These are phyloP conservation scores for Mycena indigotica DNA, from an alignment of 768 basidiomycete species.

Conservation along the genomic window DNA sequence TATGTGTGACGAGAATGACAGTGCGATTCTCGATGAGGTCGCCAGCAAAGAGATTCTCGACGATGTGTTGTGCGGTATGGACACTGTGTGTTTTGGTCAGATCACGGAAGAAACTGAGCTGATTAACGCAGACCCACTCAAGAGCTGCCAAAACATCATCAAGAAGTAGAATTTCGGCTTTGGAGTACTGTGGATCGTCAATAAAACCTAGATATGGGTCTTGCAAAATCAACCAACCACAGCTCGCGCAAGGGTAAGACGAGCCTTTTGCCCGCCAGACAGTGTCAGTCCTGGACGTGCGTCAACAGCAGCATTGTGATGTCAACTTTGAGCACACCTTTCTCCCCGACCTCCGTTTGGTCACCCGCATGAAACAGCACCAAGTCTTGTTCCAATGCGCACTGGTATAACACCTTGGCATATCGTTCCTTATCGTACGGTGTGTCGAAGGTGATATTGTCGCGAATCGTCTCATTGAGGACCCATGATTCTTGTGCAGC, in stretches of 20 bases:
- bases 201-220: not conserved
- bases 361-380: constrained; percentile 70
- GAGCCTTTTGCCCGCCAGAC: constrained; percentile 45
- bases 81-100: constrained; percentile 45
- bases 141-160: constrained; percentile 74
- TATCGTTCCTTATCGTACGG: constrained; percentile 79
- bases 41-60: constrained; percentile 76
- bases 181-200: constrained; percentile 43
- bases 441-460: constrained; percentile 85
- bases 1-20: constrained; percentile 73
- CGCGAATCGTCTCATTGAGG: constrained; percentile 75
- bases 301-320: not conserved
- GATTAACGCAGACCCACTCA: constrained; percentile 32
- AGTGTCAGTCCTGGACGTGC: constrained; percentile 7
- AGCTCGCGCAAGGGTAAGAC: constrained; percentile 49
- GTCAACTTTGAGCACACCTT: constrained; percentile 34
- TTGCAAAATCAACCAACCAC: constrained; percentile 21
- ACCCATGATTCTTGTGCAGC: constrained; percentile 88
- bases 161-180: constrained; percentile 63
- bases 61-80: constrained; percentile 82
- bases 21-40: constrained; percentile 79
- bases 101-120: not conserved
- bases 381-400: constrained; percentile 73
- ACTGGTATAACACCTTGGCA: constrained; percentile 73
- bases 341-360: constrained; percentile 71